Evolutionary conservation across 225 moss, liverwort and hornwort species (phyloP).

Genomic region (Polytrichum formosum): DNA sequence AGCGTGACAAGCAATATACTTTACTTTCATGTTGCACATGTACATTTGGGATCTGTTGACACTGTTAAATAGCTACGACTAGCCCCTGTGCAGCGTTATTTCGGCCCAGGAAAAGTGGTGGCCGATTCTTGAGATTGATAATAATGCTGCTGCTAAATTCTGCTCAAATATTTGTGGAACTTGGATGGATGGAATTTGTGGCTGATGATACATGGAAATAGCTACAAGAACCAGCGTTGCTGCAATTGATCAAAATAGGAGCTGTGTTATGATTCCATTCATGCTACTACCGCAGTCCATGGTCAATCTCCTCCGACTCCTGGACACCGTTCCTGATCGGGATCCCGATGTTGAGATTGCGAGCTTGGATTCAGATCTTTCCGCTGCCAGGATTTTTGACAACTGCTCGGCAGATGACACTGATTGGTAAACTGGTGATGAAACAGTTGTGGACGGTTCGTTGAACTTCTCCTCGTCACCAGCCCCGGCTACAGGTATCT

Average conservation of each 20-base stretch:
- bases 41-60: no score
- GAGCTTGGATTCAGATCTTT: slow-evolving; percentile 51
- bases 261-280: slow-evolving; percentile 29
- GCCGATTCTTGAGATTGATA: no score
- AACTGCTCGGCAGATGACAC: slow-evolving; percentile 29
- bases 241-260: slow-evolving; percentile 13
- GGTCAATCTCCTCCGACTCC: slow-evolving; percentile 38
- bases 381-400: slow-evolving; percentile 43
- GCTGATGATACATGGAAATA: no score
- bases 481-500: neutral
- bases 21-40: no score
- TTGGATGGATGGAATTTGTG: no score
- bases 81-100: no score
- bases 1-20: no score
- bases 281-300: slow-evolving; percentile 37
- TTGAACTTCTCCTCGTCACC: slow-evolving; percentile 18
- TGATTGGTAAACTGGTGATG: slow-evolving; percentile 26
- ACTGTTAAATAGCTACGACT: no score
- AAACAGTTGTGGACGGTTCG: slow-evolving; percentile 15
- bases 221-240: no score
- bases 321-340: slow-evolving; percentile 25
- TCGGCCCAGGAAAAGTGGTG: no score
- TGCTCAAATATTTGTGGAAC: no score
- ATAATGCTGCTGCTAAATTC: no score
- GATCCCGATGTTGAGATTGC: slow-evolving; percentile 26